phyloP scores from a whole-genome alignment of 2,329 filamentous ascomycete genomes.

The Pezicula neosporulosa region DNA sequence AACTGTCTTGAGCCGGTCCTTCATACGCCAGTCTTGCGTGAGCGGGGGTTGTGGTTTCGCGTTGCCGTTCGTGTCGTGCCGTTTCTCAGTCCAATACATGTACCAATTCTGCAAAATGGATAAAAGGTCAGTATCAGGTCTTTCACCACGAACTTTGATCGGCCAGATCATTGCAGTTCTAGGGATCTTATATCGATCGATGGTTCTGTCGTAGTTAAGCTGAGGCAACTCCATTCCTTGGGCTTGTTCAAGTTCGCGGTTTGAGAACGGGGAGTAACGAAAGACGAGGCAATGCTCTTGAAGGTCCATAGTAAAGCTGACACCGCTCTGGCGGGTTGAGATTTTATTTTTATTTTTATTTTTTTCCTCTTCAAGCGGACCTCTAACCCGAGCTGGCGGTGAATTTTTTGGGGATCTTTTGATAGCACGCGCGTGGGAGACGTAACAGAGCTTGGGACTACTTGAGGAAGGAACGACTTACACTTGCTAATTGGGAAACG shows the following conservation, averaged over 20 bases:
- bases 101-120: constrained; percentile 74
- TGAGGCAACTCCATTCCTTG: no score
- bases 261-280: no score
- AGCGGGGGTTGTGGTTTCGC: constrained; percentile 65
- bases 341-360: no score
- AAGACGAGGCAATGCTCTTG: no score
- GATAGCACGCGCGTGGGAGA: background rate
- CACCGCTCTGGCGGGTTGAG: no score
- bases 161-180: background rate
- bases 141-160: background rate
- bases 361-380: no score
- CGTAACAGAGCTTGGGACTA: background rate
- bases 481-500: constrained; percentile 62
- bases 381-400: no score
- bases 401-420: no score
- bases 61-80: constrained; percentile 90
- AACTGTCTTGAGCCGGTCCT: constrained; percentile 92
- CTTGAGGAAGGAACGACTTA: constrained; percentile 34
- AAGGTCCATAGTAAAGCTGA: no score
- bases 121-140: constrained; percentile 14
- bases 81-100: constrained; percentile 99
- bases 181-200: no score
- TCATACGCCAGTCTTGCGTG: constrained; percentile 95
- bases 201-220: no score
- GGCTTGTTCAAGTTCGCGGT: no score